A percentile compares a stretch with the other conserved stretches of the same genome.
These are phyloP conservation scores for Solanum arcanum DNA, from an alignment of 257 asterid genomes.

Conservation along the genomic window DNA sequence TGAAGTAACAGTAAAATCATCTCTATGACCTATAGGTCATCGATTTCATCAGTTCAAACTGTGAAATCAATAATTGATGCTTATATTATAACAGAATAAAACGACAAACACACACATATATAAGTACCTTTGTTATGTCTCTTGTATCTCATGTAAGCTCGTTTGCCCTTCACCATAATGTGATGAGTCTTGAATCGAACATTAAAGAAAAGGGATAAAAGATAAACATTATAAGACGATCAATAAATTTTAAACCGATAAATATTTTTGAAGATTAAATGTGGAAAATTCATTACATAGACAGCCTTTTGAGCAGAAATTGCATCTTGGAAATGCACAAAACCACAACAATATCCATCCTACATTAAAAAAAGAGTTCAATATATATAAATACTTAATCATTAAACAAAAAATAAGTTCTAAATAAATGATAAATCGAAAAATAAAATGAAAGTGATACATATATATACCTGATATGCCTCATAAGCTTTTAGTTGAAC, in stretches of 20 bases:
- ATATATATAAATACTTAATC: constrained; percentile 2
- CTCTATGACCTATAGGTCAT: not conserved
- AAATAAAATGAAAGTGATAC: not conserved
- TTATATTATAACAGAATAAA: not conserved
- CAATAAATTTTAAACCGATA: not conserved
- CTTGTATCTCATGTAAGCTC: constrained; percentile 33
- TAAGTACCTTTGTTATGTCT: not conserved
- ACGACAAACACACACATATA: not conserved
- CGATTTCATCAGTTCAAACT: too few relatives aligned
- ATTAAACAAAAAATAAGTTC: not conserved
- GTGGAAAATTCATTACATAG: constrained; percentile 18
- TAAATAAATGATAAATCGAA: too few relatives aligned
- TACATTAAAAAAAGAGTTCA: not conserved
- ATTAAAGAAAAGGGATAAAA: not conserved
- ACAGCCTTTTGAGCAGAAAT: constrained; percentile 53
- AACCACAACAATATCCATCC: constrained; percentile 68
- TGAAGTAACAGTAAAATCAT: not conserved
- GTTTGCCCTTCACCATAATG: constrained; percentile 26
- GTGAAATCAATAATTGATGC: not conserved
- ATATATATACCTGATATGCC: constrained; percentile 6
- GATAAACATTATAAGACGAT: not conserved
- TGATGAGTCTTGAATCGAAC: constrained; percentile 29
- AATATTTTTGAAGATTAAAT: not conserved
- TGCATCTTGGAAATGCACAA: constrained; percentile 56
- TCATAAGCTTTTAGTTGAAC: constrained; percentile 34